These are phyloP conservation scores for Sarocladium kiliense DNA, from an alignment of 2,329 filamentous ascomycete genomes.

Conservation along the genomic window DNA sequence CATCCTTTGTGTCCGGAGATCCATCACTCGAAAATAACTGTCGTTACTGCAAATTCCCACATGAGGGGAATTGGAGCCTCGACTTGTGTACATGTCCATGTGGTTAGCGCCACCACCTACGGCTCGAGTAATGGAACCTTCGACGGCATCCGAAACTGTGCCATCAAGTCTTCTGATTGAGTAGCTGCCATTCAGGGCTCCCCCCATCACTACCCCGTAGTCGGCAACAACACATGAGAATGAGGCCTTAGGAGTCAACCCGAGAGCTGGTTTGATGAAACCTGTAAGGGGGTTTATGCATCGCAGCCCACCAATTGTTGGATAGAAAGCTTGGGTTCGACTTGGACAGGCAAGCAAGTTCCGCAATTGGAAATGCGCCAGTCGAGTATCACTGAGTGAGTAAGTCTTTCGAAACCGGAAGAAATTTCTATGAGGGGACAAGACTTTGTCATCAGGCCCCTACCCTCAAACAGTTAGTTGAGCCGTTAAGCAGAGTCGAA, in stretches of 20 bases:
- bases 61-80: slow-evolving; percentile 45
- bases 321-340: slow-evolving; percentile 52
- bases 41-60: slow-evolving; percentile 63
- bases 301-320: slow-evolving; percentile 33
- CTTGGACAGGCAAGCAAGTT: slow-evolving; percentile 56
- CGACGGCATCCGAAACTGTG: slow-evolving; percentile 28
- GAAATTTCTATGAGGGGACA: slow-evolving; percentile 41
- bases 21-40: slow-evolving; percentile 50
- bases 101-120: slow-evolving; percentile 60
- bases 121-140: slow-evolving; percentile 43
- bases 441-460: slow-evolving; percentile 11
- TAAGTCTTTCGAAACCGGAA: slow-evolving; percentile 56
- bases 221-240: slow-evolving; percentile 48
- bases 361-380: slow-evolving; percentile 63
- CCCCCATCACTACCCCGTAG: slow-evolving; percentile 52
- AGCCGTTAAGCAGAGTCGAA: too few relatives aligned
- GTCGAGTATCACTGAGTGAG: slow-evolving; percentile 44
- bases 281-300: slow-evolving; percentile 1
- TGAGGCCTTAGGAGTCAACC: background rate
- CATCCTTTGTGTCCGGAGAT: slow-evolving; percentile 54
- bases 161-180: slow-evolving; percentile 41
- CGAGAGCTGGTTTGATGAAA: background rate
- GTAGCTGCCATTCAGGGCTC: slow-evolving; percentile 54
- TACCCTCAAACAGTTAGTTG: slow-evolving; percentile 11
- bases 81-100: slow-evolving; percentile 50